Percentiles rank a stretch among this genome's conserved stretches.
Evolutionary conservation across 148 eudicot genomes (phyloP).

Genomic region (Vaccinium vitisidaea): DNA sequence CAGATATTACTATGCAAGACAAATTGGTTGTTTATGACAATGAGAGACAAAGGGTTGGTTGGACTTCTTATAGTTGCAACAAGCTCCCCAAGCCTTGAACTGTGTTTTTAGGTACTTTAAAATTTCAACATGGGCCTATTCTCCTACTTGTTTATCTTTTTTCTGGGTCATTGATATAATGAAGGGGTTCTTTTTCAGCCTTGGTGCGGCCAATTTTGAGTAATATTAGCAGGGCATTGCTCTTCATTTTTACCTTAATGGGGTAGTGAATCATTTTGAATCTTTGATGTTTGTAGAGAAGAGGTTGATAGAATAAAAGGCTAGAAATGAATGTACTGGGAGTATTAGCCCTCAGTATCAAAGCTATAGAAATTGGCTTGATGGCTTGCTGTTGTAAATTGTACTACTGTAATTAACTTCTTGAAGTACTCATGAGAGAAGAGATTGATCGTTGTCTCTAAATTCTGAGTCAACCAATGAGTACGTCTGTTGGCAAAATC

Average conservation of each 20-base stretch:
- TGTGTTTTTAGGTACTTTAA: neutral
- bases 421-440: neutral
- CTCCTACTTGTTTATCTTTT: neutral
- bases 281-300: neutral
- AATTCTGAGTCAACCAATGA: neutral
- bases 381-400: neutral
- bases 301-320: slow-evolving; percentile 4
- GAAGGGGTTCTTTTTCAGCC: neutral
- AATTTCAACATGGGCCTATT: neutral
- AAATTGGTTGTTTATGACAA: slow-evolving; percentile 28
- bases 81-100: neutral
- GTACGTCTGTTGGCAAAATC: neutral
- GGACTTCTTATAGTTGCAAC: slow-evolving; percentile 19
- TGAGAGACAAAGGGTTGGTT: slow-evolving; percentile 18
- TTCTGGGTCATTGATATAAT: neutral
- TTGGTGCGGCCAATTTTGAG: neutral
- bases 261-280: neutral
- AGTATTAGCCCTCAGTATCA: neutral
- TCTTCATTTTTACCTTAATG: too few relatives aligned
- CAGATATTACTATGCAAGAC: slow-evolving; percentile 23
- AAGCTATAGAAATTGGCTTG: neutral
- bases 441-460: neutral
- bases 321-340: neutral
- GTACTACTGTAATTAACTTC: neutral
- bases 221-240: neutral